A percentile compares a stretch with the other conserved stretches of the same genome.
Conservation (phyloP, 768 basidiomycete genomes). For the Melanogaster broomeanus region DNA sequence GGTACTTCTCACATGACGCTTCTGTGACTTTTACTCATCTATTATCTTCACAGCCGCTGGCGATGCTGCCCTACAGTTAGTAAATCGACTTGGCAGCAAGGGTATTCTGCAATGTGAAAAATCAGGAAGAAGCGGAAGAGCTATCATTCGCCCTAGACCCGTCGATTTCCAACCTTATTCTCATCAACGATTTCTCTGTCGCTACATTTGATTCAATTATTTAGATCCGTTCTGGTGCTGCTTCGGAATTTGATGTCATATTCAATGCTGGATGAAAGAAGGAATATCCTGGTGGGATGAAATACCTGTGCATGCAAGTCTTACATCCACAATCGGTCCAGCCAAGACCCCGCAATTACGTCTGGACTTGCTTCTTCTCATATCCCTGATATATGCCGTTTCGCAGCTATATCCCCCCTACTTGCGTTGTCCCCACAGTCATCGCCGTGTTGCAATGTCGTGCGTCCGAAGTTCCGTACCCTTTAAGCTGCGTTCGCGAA, state of each 20-base stretch:
- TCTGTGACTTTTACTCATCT: background rate
- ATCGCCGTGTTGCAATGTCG: slow-evolving; percentile 22
- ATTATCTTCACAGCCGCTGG: slow-evolving; percentile 17
- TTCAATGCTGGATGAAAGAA: slow-evolving; percentile 22
- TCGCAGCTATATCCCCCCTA: too few species aligned
- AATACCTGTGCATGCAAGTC: slow-evolving; percentile 25
- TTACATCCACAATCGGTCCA: slow-evolving; percentile 25
- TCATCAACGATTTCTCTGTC: slow-evolving; percentile 13
- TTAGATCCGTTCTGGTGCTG: slow-evolving; percentile 16
- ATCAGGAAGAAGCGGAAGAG: slow-evolving; percentile 10
- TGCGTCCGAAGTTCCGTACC: slow-evolving; percentile 11
- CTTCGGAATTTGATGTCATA: slow-evolving; percentile 23
- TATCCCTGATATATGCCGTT: slow-evolving; percentile 21
- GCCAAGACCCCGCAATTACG: slow-evolving; percentile 14
- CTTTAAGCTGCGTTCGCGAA: slow-evolving; percentile 8
- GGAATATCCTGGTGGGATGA: slow-evolving; percentile 13
- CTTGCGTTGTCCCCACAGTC: slow-evolving; percentile 17
- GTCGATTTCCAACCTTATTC: slow-evolving; percentile 7
- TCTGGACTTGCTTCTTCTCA: slow-evolving; percentile 16
- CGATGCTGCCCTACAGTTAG: slow-evolving; percentile 26
- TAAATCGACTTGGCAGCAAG: slow-evolving; percentile 18
- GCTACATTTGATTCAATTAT: background rate
- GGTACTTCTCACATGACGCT: slow-evolving; percentile 4
- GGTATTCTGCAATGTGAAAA: slow-evolving; percentile 23
- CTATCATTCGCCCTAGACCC: slow-evolving; percentile 15